Base-by-base conservation (phyloP, 768 basidiomycete species). In the Trametes cingulata region DNA sequence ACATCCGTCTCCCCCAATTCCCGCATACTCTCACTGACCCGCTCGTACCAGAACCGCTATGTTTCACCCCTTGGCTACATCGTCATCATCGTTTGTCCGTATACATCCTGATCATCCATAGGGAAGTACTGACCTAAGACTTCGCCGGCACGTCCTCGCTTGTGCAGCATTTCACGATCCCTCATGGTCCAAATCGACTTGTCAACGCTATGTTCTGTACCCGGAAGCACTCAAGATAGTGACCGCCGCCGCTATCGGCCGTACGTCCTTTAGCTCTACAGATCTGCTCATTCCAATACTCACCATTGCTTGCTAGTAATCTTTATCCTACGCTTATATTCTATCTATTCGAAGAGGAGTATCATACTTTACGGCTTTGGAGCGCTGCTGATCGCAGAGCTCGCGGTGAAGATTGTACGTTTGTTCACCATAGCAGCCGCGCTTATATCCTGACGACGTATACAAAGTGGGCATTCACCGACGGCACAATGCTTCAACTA, bases 191-290 rank as follows among this genome's bases (percentile, higher is more conserved):
- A 61, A 65, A 39, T 37, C 54, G 19, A 48, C 59, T 9, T 67
- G 66, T 40, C 53, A 63, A 57, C 62, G 53, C 20, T 67, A 67
- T 49, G 59, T 69, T 27, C 53, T 64, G 24, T 69, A 65, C 43
- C 68, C 68, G 5, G 68, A 69, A 35, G 52, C 62, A n/a, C 51
- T 69, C 33, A 69, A 69, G 61, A 67, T 67, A 7, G 61, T 69
- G 50, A 67, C 65, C 24, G 55, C 62, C 3, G 51, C 56, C 24
- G 63, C 63, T 14, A 58, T 69, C 25, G 67, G 67, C 47, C 15
- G 68, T 69, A 22, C 58, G 66, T 62, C 14, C 14, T 36, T 13
- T 15, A 35, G 14, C 13, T 20, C 3, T 5, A 9, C 14, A 14
- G 7, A 39, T 0, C 1, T 48, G 33, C 9, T 2, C n/a, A n/a